These are phyloP conservation scores for Penicillium sclerotigenum DNA, from an alignment of 2,329 filamentous ascomycete species.

Conservation along the genomic window DNA sequence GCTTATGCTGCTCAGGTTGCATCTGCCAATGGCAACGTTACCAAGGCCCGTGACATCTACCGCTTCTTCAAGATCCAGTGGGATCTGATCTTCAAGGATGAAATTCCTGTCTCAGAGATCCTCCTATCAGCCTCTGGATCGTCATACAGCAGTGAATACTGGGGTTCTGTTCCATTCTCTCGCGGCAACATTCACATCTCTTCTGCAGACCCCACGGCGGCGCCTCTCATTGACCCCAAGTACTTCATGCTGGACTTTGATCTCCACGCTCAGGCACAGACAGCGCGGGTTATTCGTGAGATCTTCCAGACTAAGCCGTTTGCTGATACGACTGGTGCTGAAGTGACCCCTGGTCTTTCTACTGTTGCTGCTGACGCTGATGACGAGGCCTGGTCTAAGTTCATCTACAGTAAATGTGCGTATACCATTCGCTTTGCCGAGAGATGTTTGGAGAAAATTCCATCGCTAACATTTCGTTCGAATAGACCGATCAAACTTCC, in stretches of 20 bases:
- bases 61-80: constrained; percentile 29
- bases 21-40: constrained; percentile 15
- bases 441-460: no score
- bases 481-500: constrained; percentile 30
- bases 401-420: constrained; percentile 26
- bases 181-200: constrained; percentile 31
- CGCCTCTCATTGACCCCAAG: constrained; percentile 30
- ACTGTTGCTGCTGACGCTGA: constrained; percentile 21
- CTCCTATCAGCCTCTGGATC: constrained; percentile 20
- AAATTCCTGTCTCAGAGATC: constrained; percentile 29
- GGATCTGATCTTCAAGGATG: constrained; percentile 27
- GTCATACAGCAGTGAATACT: constrained; percentile 23
- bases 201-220: constrained; percentile 23
- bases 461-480: background rate
- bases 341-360: constrained; percentile 21
- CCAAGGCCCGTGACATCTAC: constrained; percentile 19
- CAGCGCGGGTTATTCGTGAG: constrained; percentile 22
- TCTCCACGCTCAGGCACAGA: constrained; percentile 19
- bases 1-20: constrained; percentile 23
- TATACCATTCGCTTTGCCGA: background rate
- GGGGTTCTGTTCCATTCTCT: constrained; percentile 31
- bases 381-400: constrained; percentile 24
- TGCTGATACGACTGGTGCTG: constrained; percentile 12
- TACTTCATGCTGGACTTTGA: constrained; percentile 33
- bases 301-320: constrained; percentile 22